Evolutionary conservation across 2,329 filamentous ascomycete species (phyloP), one percentile per base, ranked within the genome.

Genomic region (Xylaria sp.): DNA sequence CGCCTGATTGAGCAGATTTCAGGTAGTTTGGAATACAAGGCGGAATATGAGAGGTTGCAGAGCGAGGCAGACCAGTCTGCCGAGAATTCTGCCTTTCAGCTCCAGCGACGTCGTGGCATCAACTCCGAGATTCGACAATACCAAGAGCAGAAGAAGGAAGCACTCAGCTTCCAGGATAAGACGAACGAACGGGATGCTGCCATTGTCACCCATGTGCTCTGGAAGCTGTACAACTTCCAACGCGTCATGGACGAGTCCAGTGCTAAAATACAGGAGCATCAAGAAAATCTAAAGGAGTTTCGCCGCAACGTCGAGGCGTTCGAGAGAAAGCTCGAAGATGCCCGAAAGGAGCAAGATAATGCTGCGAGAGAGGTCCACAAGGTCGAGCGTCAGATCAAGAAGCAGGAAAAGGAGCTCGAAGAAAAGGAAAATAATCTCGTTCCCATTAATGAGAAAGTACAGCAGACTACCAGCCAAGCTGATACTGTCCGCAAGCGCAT

Each of bases 71-170:
- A 98, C 72, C 90, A 94, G 75, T 94, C 95, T 6, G 89, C 91
- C 0, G 95, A 98, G 76, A 93, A 97, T 73, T 93, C 97, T 73
- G 93, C 90, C 54, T 92, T 94, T 74, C 94, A 97, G 79, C 89
- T 98, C 9, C 92, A 96, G 77, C 90, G 94, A 70, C 92, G 96
- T 41, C 90, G 96, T 74, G 94, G 93, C 57, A 98, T 99, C 82
- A 98, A 98, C 80, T 95, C 94, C 2, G 96, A 99, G 81, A 97
- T 99, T 79, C 97, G 96, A 79, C 94, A 97, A 76, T 99, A 98
- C 77, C 92, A 97, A 77, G 94, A 98, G 79, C 95, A 98, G 81
- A 98, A 98, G 83, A 91, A 90, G 74, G 96, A 98, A 78, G 95
- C 95, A 5, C 96, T 99, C 73, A 95, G 91, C 75, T 99, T 95